phyloP scores from a whole-genome alignment of 495 filamentous ascomycete genomes.

The Xylaria venustula region DNA sequence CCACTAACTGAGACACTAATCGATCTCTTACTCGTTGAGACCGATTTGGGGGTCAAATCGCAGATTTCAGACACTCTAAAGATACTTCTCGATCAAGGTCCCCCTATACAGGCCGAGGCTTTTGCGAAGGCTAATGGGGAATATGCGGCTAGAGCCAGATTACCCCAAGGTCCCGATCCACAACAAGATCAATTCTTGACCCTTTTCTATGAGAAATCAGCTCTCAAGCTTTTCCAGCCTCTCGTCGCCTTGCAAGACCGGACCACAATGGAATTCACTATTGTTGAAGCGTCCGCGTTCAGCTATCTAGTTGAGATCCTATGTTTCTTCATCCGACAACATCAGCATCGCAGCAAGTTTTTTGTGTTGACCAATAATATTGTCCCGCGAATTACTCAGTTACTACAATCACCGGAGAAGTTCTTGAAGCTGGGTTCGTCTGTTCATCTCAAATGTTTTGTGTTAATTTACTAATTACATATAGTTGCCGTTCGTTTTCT shows the following conservation, averaged over 20 bases:
- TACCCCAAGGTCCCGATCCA: slow-evolving; percentile 51
- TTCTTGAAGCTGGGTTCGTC: slow-evolving; percentile 84
- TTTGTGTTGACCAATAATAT: slow-evolving; percentile 82
- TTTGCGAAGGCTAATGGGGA: slow-evolving; percentile 68
- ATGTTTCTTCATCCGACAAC: slow-evolving; percentile 90
- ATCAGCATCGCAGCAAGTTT: slow-evolving; percentile 80
- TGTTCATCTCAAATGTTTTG: not conserved
- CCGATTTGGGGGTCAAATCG: slow-evolving; percentile 90
- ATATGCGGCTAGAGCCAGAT: slow-evolving; percentile 56
- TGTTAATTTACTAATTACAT: not conserved
- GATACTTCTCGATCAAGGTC: slow-evolving; percentile 84
- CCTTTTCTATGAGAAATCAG: slow-evolving; percentile 87
- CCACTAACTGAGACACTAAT: slow-evolving; percentile 93
- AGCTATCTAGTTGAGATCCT: slow-evolving; percentile 91
- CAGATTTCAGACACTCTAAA: slow-evolving; percentile 96
- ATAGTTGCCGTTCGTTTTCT: slow-evolving; percentile 92
- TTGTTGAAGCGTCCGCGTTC: slow-evolving; percentile 84
- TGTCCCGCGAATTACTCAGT: slow-evolving; percentile 75
- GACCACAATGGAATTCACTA: slow-evolving; percentile 50
- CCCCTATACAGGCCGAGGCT: slow-evolving; percentile 56
- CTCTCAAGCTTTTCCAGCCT: slow-evolving; percentile 81
- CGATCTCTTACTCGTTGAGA: slow-evolving; percentile 85
- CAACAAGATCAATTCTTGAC: slow-evolving; percentile 82
- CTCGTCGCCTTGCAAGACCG: slow-evolving; percentile 77
- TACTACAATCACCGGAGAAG: slow-evolving; percentile 84